Evolutionary conservation across 2,329 filamentous ascomycete species (phyloP).

Genomic region (Talaromyces funiculosus): DNA sequence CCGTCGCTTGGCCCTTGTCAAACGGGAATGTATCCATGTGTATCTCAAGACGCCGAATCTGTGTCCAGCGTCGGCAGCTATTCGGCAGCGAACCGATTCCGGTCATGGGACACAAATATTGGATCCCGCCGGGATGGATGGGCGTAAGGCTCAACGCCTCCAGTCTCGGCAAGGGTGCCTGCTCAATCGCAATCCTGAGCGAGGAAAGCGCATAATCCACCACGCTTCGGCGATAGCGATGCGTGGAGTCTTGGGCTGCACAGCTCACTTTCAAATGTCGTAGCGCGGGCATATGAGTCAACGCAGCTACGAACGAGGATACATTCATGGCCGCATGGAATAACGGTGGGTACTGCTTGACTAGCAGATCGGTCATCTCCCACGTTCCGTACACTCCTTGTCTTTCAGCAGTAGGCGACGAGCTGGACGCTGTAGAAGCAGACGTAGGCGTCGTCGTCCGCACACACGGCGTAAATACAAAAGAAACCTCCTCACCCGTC

Average conservation of each 20-base stretch:
- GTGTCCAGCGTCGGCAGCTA: conserved; percentile 66
- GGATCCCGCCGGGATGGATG: conserved; percentile 68
- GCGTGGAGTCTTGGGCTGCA: conserved; percentile 62
- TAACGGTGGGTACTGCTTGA: conserved; percentile 79
- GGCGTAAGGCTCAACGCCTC: conserved; percentile 65
- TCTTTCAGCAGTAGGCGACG: conserved; percentile 47
- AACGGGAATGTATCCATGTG: conserved; percentile 61
- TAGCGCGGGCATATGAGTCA: conserved; percentile 64
- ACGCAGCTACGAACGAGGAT: conserved; percentile 70
- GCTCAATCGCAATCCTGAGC: conserved; percentile 74
- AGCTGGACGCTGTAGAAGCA: conserved; percentile 39
- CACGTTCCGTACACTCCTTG: conserved; percentile 67
- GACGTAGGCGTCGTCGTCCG: conserved; percentile 16
- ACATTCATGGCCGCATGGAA: conserved; percentile 89
- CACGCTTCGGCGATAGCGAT: conserved; percentile 67
- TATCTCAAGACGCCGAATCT: conserved; percentile 69
- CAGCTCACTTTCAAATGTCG: conserved; percentile 71
- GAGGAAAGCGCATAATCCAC: conserved; percentile 89
- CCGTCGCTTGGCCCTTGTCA: conserved; percentile 57
- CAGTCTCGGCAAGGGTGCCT: conserved; percentile 59
- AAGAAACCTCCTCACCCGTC: conserved; percentile 71
- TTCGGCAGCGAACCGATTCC: conserved; percentile 71
- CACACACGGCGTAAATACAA: conserved; percentile 67
- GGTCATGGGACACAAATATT: conserved; percentile 65
- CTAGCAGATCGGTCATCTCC: conserved; percentile 73